phyloP scores from a whole-genome alignment of 305 asterid species.

The Rubia peregrina region DNA sequence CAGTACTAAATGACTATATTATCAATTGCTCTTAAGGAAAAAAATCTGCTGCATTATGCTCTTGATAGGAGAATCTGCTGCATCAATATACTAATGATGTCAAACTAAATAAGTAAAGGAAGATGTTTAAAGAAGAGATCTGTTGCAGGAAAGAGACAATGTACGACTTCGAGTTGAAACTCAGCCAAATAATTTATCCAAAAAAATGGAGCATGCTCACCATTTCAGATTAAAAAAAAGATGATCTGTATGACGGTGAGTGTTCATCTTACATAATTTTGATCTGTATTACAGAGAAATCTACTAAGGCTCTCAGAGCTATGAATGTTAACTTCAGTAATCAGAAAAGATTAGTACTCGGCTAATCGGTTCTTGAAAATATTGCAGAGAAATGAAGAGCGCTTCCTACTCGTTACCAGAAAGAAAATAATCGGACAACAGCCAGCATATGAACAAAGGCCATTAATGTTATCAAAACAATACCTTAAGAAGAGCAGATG shows the following conservation, averaged over 20 bases:
- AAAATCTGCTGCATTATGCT: too few species aligned
- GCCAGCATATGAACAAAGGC: neutral
- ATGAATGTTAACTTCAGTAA: too few species aligned
- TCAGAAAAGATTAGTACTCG: slow-evolving; percentile 23
- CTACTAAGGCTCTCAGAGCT: too few species aligned
- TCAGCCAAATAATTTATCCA: neutral
- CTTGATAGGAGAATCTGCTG: too few species aligned
- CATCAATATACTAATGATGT: neutral
- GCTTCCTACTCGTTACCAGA: slow-evolving; percentile 56
- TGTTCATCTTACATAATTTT: too few species aligned
- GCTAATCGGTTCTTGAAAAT: slow-evolving; percentile 81
- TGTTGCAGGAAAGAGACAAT: neutral
- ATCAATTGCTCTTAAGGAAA: too few species aligned
- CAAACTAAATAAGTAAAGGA: neutral
- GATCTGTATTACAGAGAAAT: too few species aligned
- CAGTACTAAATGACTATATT: too few species aligned
- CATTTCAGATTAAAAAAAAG: too few species aligned
- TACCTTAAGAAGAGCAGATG: neutral
- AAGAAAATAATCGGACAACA: neutral
- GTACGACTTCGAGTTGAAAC: neutral
- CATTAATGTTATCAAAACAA: neutral
- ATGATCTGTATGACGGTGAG: too few species aligned
- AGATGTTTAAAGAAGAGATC: neutral
- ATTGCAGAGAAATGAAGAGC: slow-evolving; percentile 72
- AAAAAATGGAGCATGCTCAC: neutral